phyloP scores from a whole-genome alignment of 139 green algal genomes.

The Pedinophyceae sp. region DNA sequence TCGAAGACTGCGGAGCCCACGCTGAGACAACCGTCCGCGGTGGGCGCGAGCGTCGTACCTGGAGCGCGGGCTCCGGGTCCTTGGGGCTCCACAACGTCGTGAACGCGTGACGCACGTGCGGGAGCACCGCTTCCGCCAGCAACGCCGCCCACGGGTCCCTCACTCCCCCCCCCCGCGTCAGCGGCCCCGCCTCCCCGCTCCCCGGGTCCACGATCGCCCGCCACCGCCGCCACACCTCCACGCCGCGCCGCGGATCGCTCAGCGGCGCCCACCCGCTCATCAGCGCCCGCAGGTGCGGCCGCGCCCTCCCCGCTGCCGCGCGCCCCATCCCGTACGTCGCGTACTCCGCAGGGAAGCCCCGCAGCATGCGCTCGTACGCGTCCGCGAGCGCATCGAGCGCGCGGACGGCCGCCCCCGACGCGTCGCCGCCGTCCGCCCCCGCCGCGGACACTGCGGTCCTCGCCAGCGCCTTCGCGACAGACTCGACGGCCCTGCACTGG shows the following conservation, averaged over 20 bases:
- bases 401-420: no score
- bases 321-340: slow-evolving; percentile 66
- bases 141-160: slow-evolving; percentile 56
- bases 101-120: slow-evolving; percentile 43
- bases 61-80: slow-evolving; percentile 66
- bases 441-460: no score
- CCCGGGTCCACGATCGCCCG: neutral
- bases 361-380: slow-evolving; percentile 25
- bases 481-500: no score
- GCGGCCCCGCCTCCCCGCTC: neutral
- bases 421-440: no score
- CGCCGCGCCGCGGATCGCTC: slow-evolving; percentile 18
- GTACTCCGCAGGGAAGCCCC: slow-evolving; percentile 55
- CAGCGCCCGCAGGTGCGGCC: slow-evolving; percentile 5
- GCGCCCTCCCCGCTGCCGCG: slow-evolving; percentile 25
- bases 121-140: slow-evolving; percentile 60
- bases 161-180: slow-evolving; percentile 1
- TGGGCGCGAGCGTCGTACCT: no score
- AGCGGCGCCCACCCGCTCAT: slow-evolving; percentile 44
- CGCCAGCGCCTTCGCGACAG: no score
- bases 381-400: slow-evolving; percentile 21
- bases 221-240: neutral
- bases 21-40: no score
- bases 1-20: no score
- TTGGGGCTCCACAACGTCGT: slow-evolving; percentile 62